Conservation (phyloP, 306 rosid genomes). For the Oemleria cerasiformis region DNA sequence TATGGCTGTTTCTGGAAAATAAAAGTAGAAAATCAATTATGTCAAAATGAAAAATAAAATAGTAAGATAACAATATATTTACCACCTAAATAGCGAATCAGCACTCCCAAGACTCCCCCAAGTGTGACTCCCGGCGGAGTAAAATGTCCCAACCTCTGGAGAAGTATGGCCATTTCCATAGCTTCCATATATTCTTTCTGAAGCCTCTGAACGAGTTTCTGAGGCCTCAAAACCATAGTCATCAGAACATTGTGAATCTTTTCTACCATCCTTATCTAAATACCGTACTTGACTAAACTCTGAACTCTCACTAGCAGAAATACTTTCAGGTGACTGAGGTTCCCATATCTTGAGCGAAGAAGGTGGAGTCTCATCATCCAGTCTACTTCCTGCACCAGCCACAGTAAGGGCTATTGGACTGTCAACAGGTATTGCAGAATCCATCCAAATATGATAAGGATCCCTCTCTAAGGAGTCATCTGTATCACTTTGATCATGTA, state of each 20-base stretch:
- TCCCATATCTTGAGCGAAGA: slow-evolving; percentile 54
- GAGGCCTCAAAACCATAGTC: slow-evolving; percentile 42
- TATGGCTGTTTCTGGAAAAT: slow-evolving; percentile 22
- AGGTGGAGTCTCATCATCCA: slow-evolving; percentile 50
- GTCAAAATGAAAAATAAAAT: slow-evolving; percentile 14
- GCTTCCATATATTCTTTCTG: slow-evolving; percentile 49
- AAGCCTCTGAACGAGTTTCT: slow-evolving; percentile 36
- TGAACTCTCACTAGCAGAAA: slow-evolving; percentile 57
- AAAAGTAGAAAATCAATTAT: background rate
- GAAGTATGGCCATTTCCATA: slow-evolving; percentile 49
- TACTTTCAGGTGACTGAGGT: slow-evolving; percentile 62
- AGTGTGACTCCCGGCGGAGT: slow-evolving; percentile 33
- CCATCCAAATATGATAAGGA: slow-evolving; percentile 60
- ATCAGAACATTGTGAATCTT: slow-evolving; percentile 41
- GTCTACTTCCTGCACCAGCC: slow-evolving; percentile 79
- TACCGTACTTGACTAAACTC: slow-evolving; percentile 57
- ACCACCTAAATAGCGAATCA: slow-evolving; percentile 75
- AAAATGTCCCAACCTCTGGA: slow-evolving; percentile 43
- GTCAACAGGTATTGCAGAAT: slow-evolving; percentile 75
- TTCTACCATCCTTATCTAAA: slow-evolving; percentile 50
- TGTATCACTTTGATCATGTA: slow-evolving; percentile 46
- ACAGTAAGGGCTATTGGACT: slow-evolving; percentile 63
- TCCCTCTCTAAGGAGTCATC: slow-evolving; percentile 45
- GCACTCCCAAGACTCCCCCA: slow-evolving; percentile 63
- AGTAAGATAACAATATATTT: slow-evolving; percentile 23